Conservation (phyloP, 306 rosid species). For the Prosopis cineraria region DNA sequence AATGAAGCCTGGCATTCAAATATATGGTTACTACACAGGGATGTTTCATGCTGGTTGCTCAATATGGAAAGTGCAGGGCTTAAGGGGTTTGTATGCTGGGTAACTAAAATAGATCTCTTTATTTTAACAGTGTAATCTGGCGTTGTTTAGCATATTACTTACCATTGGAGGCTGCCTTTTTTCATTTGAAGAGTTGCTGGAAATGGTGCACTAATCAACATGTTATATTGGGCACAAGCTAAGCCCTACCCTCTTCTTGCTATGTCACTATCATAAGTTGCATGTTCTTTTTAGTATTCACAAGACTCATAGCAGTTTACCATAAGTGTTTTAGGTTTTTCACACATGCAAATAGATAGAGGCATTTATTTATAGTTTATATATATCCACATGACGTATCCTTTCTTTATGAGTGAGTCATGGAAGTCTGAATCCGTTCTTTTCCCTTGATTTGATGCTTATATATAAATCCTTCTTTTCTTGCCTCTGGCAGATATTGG, state of each 20-base stretch:
- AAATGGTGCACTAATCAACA: slow-evolving; percentile 3
- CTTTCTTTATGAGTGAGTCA: neutral
- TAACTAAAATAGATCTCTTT: slow-evolving; percentile 33
- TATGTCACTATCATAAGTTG: neutral
- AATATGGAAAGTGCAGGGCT: slow-evolving; percentile 80
- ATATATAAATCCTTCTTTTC: slow-evolving; percentile 29
- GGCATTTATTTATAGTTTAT: neutral
- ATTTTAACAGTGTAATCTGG: slow-evolving; percentile 12
- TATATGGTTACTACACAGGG: slow-evolving; percentile 81
- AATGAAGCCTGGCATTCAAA: slow-evolving; percentile 53
- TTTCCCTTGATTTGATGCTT: slow-evolving; percentile 26
- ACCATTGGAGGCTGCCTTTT: slow-evolving; percentile 12
- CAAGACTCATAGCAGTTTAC: slow-evolving; percentile 1
- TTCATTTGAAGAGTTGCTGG: slow-evolving; percentile 1
- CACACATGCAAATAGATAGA: neutral
- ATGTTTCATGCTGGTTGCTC: slow-evolving; percentile 83
- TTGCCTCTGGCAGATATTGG: slow-evolving; percentile 63
- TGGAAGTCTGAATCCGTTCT: slow-evolving; percentile 9
- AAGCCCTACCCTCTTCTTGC: neutral
- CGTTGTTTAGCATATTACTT: slow-evolving; percentile 9
- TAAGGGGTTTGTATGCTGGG: slow-evolving; percentile 91
- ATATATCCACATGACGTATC: neutral
- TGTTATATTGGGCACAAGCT: slow-evolving; percentile 4
- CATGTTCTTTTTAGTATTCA: neutral
- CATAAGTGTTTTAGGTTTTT: neutral